Evolutionary conservation across 2,329 filamentous ascomycete species (phyloP), one percentile per base, ranked within the genome.

Genomic region (Claviceps sp.): DNA sequence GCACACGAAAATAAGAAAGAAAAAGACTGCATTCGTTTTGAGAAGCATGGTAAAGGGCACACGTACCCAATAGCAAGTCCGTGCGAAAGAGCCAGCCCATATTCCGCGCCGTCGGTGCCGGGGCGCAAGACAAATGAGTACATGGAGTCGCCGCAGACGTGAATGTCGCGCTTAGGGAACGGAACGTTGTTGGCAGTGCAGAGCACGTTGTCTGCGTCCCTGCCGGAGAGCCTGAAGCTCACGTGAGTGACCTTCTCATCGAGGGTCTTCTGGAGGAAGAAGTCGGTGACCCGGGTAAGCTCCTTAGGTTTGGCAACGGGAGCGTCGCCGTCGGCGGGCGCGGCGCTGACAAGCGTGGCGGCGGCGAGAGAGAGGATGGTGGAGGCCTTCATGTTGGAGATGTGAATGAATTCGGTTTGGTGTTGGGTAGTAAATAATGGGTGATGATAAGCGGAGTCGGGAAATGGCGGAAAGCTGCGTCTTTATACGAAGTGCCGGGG

Each of bases 51-150:
- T 22, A 22, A 22, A 22, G 17, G 1, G 17, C 10, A 1, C 3
- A 59, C 60, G 58, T 55, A 61, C 60, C 51, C 58, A 51, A 47
- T 3, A 49, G 54, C 57, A 22, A 42, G 47, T 11, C 19, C 39
- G 13, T 50, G 40, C n/a, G 5, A 13, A 14, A 50, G 10, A 2
- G 5, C 2, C 4, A 50, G 2, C 3, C 16, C 4, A 40, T 19
- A 34, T 3, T 50, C n/a, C 11, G 4, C 4, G 42, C 51, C 46
- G 1, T 52, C 19, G n/a, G 17, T 30, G 37, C 59, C 60, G 4
- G 50, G 40, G 19, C 52, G 42, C 30, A 65, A 48, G 19, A 47
- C 48, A 60, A 66, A 66, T 45, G 60, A 52, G 59, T 65, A 66
- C 54, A 58, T 57, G 56, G 55, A 56, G 8, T 58, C 57, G 50